phyloP scores from a whole-genome alignment of 805 yeast species.

The Priceomyces fermenticarens region DNA sequence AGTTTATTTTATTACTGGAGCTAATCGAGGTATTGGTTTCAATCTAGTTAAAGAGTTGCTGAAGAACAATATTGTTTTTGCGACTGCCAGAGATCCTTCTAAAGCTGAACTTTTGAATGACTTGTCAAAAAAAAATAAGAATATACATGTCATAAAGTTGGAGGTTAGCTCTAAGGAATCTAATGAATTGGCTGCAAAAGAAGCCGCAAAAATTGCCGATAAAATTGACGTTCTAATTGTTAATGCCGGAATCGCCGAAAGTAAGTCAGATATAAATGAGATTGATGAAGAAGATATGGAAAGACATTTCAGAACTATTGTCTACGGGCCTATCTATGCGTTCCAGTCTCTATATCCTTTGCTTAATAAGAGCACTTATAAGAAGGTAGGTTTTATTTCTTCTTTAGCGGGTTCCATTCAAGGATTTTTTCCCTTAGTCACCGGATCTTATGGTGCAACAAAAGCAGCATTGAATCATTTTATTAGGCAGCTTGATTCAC shows the following conservation, averaged over 20 bases:
- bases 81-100: conserved; percentile 12
- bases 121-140: conserved; percentile 7
- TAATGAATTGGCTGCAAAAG: conserved; percentile 6
- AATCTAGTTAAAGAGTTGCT: too few species aligned
- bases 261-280: conserved; percentile 6
- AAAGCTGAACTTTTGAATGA: conserved; percentile 6
- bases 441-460: not conserved
- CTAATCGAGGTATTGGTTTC: conserved; percentile 42
- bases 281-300: not conserved
- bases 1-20: conserved; percentile 29
- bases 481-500: too few species aligned
- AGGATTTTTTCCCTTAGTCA: not conserved
- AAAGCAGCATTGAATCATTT: not conserved
- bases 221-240: conserved; percentile 23
- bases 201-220: not conserved
- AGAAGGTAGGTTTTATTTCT: conserved; percentile 27
- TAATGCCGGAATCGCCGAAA: not conserved
- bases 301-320: not conserved
- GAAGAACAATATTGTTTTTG: conserved; percentile 16
- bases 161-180: conserved; percentile 15
- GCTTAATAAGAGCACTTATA: conserved; percentile 16
- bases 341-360: conserved; percentile 23
- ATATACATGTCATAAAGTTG: conserved; percentile 18
- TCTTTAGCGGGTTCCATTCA: not conserved
- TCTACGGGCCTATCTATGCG: not conserved